These are phyloP conservation scores for Linaria vulgaris DNA, from an alignment of 257 asterid genomes.

Conservation along the genomic window DNA sequence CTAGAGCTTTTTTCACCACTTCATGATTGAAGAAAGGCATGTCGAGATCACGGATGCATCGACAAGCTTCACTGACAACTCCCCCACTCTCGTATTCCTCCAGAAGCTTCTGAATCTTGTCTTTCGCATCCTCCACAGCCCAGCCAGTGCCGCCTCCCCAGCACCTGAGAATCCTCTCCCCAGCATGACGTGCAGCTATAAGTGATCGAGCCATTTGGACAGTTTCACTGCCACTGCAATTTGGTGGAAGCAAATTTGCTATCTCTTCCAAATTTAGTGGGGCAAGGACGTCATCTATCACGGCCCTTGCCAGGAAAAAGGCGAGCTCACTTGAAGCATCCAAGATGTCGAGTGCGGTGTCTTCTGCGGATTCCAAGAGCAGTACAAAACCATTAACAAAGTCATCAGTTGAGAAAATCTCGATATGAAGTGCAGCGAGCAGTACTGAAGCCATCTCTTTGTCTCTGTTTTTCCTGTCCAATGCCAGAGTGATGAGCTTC, in stretches of 20 bases:
- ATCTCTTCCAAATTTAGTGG: constrained; percentile 90
- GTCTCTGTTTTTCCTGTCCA: constrained; percentile 93
- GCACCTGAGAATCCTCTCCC: constrained; percentile 96
- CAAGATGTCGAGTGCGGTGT: constrained; percentile 84
- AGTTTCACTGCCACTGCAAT: constrained; percentile 79
- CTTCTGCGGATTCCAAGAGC: constrained; percentile 92
- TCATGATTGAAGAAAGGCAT: constrained; percentile 97
- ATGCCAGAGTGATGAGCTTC: constrained; percentile 80
- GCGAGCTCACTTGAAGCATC: constrained; percentile 94
- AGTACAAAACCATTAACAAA: constrained; percentile 77
- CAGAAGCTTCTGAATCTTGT: constrained; percentile 88
- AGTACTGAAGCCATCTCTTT: constrained; percentile 97
- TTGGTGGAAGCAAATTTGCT: constrained; percentile 50
- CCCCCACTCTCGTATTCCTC: constrained; percentile 97
- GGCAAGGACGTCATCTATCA: constrained; percentile 86
- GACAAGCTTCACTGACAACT: constrained; percentile 85
- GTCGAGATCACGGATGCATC: constrained; percentile 81
- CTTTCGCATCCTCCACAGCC: constrained; percentile 99
- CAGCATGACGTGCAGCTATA: constrained; percentile 94
- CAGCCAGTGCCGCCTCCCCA: constrained; percentile 99
- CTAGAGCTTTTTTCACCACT: constrained; percentile 93
- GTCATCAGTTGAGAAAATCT: constrained; percentile 83
- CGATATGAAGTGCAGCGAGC: constrained; percentile 86
- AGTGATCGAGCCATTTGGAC: constrained; percentile 72
- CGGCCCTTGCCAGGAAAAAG: constrained; percentile 84